Evolutionary conservation across 1,284 basidiomycete species (phyloP).

Genomic region (Cystobasidium pallidum): DNA sequence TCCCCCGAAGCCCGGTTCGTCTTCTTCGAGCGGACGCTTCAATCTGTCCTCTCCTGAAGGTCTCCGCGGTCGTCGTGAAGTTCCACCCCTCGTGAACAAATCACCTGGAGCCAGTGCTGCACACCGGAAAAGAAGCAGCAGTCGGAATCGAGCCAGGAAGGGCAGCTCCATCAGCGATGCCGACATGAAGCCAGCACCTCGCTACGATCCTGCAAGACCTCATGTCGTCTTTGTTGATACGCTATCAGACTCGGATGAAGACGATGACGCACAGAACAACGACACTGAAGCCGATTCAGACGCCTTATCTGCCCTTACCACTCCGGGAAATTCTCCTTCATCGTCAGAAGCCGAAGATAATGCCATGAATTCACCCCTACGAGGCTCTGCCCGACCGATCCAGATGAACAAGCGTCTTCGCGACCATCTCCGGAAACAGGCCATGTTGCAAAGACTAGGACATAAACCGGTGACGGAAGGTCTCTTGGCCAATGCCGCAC

Average conservation of each 20-base stretch:
- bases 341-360: conserved; percentile 7
- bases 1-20: neutral
- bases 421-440: conserved; percentile 30
- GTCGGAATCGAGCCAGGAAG: conserved; percentile 14
- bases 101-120: neutral
- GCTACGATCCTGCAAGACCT: conserved; percentile 32
- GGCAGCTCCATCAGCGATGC: neutral
- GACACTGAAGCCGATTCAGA: neutral
- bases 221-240: conserved; percentile 41
- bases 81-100: neutral
- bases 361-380: neutral
- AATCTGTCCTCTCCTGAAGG: neutral
- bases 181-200: conserved; percentile 22
- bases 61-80: neutral
- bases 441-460: conserved; percentile 5
- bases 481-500: conserved; percentile 2
- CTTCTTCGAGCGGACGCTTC: neutral
- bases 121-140: conserved; percentile 31
- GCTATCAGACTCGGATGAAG: conserved; percentile 34
- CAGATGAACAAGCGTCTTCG: conserved; percentile 35
- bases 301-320: neutral
- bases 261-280: neutral
- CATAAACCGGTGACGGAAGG: conserved; percentile 13
- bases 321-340: conserved; percentile 27
- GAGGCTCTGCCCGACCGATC: conserved; percentile 3